phyloP scores from a whole-genome alignment of 495 filamentous ascomycete species.

The Neurospora terricola region DNA sequence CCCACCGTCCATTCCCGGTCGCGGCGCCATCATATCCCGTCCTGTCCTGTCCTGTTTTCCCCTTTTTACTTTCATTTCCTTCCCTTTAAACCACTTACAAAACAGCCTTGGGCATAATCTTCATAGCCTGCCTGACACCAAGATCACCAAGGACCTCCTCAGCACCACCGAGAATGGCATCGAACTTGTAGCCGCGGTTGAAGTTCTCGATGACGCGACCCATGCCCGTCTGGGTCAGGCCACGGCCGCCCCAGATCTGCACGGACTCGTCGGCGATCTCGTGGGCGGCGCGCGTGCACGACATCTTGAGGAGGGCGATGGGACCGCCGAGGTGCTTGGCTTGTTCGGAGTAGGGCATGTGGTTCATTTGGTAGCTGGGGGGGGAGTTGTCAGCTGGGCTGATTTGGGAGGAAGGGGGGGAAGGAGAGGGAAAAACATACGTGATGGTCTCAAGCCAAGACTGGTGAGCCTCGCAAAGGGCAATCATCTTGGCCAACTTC shows the following conservation, averaged over 20 bases:
- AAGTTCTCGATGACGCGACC: conserved; percentile 73
- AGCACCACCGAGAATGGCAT: conserved; percentile 75
- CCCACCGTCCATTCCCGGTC: not conserved
- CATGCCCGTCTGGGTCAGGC: conserved; percentile 75
- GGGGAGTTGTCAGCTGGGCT: not conserved
- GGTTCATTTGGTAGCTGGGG: conserved; percentile 67
- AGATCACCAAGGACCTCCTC: conserved; percentile 79
- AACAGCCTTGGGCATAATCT: conserved; percentile 74
- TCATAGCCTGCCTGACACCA: conserved; percentile 74
- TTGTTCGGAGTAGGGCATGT: conserved; percentile 74
- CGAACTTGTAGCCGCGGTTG: conserved; percentile 79
- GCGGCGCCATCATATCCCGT: not conserved
- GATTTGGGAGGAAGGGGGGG: not conserved
- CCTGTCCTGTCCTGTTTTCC: not conserved
- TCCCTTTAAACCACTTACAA: conserved; percentile 34
- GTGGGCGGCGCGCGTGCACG: conserved; percentile 62
- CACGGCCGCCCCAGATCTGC: conserved; percentile 81
- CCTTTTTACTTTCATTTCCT: not conserved
- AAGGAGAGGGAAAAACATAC: not conserved
- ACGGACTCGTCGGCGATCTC: conserved; percentile 75
- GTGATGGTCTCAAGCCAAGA: conserved; percentile 75
- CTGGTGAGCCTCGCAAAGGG: conserved; percentile 69
- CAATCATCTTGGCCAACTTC: conserved; percentile 86
- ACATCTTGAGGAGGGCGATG: conserved; percentile 76
- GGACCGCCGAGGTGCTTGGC: conserved; percentile 67